A percentile compares a stretch with the other conserved stretches of the same genome.
Evolutionary conservation across 352 stramenopile species (phyloP).

Genomic region (Globisporangium middletonii): DNA sequence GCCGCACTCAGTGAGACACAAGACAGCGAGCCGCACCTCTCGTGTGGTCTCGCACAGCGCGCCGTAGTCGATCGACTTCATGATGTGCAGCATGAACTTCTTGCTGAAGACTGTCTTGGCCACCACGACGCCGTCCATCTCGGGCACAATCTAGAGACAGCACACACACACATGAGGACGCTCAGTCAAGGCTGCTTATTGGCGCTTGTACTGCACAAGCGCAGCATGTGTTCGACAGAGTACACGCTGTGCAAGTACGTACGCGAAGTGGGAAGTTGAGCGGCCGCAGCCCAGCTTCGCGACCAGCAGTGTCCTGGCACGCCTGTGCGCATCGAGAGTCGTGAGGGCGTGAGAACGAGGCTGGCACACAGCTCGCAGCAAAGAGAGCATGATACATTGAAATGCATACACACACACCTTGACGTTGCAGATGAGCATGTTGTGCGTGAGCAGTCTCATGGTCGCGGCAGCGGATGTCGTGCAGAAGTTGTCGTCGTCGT

Average conservation of each 20-base stretch:
- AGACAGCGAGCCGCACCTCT: constrained; percentile 28
- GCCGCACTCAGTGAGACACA: not conserved
- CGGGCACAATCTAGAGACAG: constrained; percentile 50
- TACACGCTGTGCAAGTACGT: constrained; percentile 1
- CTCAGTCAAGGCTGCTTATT: not conserved
- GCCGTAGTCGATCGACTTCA: constrained; percentile 82
- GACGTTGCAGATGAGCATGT: constrained; percentile 86
- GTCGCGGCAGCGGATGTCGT: constrained; percentile 6
- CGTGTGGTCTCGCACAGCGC: constrained; percentile 69
- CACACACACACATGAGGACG: constrained; percentile 3
- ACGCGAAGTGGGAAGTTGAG: constrained; percentile 82
- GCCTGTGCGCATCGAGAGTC: constrained; percentile 24
- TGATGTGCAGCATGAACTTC: constrained; percentile 81
- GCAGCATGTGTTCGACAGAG: not conserved
- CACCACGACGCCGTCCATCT: constrained; percentile 78
- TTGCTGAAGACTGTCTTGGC: constrained; percentile 79
- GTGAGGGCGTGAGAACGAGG: too few relatives aligned
- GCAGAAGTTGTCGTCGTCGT: not conserved
- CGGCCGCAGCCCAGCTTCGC: constrained; percentile 44
- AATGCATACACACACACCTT: constrained; percentile 27
- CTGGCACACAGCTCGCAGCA: too few relatives aligned
- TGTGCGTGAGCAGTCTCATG: constrained; percentile 84
- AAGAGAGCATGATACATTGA: not conserved
- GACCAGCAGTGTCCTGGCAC: constrained; percentile 67
- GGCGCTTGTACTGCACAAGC: not conserved